Base-by-base conservation (phyloP, 257 asterid genomes). In the Salvia hispanica region DNA sequence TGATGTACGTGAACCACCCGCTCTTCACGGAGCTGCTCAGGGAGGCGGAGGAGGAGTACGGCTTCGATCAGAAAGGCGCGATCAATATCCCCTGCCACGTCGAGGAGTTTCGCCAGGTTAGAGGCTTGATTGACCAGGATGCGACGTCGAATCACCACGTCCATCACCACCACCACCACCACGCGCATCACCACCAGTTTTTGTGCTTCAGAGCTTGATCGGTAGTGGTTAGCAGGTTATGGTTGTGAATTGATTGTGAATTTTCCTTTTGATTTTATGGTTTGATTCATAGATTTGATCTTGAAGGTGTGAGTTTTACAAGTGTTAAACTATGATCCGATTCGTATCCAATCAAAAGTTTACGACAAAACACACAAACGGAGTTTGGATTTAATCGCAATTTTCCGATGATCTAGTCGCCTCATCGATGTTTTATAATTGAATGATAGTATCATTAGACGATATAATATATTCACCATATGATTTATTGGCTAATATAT, bases 11-110 rank as follows among this genome's bases (percentile, higher is more conserved):
- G 42, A 87, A 87, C 70, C 95, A 87, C 67, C 95, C 91, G 65
- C 78, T 82, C 50, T 87, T 87, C 74, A 40, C 56, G 78, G 78
- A 73, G 58, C 71, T 87, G 82, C 78, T 87, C 33, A 77, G 78
- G 67, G 86, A 79, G 76, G 91, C 91, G 62, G 89, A 85, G 83
- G 85, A 77, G 51, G 91, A 84, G 81, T 87, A 79, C 61, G 95
- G 89, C 3, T 87, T 87, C 77, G 64, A 77, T 42, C 89, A 87
- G 74, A 63, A 75, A 46, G 95, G 95, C 6, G 75, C 85, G n/a
- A 84, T 87, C 60, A 87, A 79, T 64, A 84, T 87, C 15, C 95
- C 95, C 4, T 87, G 95, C 74, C 81, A 79, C 48, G 87, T 87
- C n/a, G 87, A 80, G 74, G 79, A 84, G 59, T 87, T 87, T 13